These are phyloP conservation scores for Ambrosia trifida DNA, from an alignment of 129 eudicot species.

Conservation along the genomic window DNA sequence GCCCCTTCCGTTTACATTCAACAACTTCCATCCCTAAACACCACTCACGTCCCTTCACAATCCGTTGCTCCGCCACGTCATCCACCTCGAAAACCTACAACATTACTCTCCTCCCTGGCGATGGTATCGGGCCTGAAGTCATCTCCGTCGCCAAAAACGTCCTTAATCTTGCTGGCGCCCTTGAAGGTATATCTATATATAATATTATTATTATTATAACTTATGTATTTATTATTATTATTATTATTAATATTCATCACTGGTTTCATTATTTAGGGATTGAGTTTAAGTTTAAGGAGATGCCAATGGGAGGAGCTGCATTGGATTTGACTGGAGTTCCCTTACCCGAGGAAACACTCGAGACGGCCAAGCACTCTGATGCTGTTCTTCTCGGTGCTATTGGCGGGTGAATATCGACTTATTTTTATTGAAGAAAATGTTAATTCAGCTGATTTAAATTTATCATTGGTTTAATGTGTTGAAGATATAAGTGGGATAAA, in stretches of 20 bases:
- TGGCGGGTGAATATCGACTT: constrained; percentile 70
- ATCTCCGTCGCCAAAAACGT: constrained; percentile 79
- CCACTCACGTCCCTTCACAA: constrained; percentile 7
- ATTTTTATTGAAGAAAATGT: too few species aligned
- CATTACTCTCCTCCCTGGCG: constrained; percentile 94
- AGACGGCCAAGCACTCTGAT: constrained; percentile 74
- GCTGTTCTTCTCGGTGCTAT: constrained; percentile 97
- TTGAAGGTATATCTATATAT: constrained; percentile 45
- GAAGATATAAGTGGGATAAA: constrained; percentile 85
- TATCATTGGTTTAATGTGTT: constrained; percentile 7
- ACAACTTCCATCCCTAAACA: constrained; percentile 26
- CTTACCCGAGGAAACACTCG: constrained; percentile 90
- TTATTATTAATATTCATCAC: too few species aligned
- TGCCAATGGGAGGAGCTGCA: constrained; percentile 93
- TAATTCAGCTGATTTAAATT: too few species aligned
- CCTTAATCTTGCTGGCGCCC: constrained; percentile 61
- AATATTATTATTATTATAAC: too few species aligned
- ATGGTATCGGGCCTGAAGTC: constrained; percentile 98
- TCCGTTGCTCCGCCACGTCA: constrained; percentile 73
- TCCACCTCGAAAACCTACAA: constrained; percentile 49
- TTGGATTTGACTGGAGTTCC: constrained; percentile 92
- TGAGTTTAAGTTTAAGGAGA: constrained; percentile 77
- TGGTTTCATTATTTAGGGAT: constrained; percentile 43
- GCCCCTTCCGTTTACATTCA: constrained; percentile 26
- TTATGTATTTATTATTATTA: background rate